Evolutionary conservation across 2,329 filamentous ascomycete species (phyloP).

Genomic region (Cyphellophora attinorum): DNA sequence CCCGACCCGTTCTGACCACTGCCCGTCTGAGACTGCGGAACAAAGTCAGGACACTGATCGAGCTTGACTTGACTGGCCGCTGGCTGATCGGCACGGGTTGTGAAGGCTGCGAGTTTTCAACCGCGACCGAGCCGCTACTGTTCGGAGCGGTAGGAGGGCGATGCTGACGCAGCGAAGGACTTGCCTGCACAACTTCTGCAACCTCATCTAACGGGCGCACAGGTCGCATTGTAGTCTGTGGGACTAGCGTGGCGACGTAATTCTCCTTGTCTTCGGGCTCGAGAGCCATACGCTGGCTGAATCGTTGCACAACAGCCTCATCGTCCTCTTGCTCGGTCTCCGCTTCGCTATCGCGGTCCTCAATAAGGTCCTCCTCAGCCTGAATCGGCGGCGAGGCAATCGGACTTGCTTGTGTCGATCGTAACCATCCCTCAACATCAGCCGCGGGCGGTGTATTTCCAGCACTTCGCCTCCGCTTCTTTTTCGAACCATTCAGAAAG

Average conservation of each 20-base stretch:
- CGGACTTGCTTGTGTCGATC: too few relatives aligned
- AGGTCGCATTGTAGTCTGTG: conserved; percentile 22
- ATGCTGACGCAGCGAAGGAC: background rate
- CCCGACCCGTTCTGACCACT: background rate
- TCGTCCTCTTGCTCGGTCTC: conserved; percentile 40
- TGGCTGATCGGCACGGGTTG: conserved; percentile 4
- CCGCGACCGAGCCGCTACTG: conserved; percentile 11
- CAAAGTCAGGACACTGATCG: conserved; percentile 10
- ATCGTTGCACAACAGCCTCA: conserved; percentile 18
- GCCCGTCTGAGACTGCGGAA: conserved; percentile 13
- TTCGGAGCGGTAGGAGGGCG: too few relatives aligned
- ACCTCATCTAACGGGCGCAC: too few relatives aligned
- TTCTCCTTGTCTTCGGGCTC: conserved; percentile 40
- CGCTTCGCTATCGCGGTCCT: conserved; percentile 29
- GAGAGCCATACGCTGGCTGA: conserved; percentile 22
- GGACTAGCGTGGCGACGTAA: conserved; percentile 21
- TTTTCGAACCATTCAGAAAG: too few relatives aligned
- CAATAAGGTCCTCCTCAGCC: too few relatives aligned
- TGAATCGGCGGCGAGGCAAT: too few relatives aligned
- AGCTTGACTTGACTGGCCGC: conserved; percentile 4
- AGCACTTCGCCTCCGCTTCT: too few relatives aligned
- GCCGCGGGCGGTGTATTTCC: too few relatives aligned
- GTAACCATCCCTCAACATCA: too few relatives aligned
- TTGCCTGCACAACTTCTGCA: too few relatives aligned
- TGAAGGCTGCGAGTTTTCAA: conserved; percentile 15